Evolutionary conservation across 768 basidiomycete species (phyloP).

Genomic region (Lentinula sp.): DNA sequence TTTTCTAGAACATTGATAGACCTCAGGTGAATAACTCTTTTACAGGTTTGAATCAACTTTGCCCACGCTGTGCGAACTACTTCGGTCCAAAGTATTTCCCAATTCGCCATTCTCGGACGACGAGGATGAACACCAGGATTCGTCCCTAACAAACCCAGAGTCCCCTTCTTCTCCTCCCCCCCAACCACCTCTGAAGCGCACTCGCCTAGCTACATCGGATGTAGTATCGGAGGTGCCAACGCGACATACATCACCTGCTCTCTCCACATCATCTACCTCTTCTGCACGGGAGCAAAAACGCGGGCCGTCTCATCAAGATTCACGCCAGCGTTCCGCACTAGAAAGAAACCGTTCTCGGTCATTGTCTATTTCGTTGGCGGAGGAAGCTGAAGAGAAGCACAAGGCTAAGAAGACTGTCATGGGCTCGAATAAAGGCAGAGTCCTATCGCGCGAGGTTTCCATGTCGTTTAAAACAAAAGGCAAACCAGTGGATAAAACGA

Average conservation of each 20-base stretch:
- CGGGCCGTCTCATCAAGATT: background rate
- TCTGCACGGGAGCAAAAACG: background rate
- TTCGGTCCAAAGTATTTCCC: slow-evolving; percentile 64
- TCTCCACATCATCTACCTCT: slow-evolving; percentile 2
- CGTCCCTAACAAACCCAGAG: background rate
- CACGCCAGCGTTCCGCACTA: slow-evolving; percentile 10
- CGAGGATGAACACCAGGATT: slow-evolving; percentile 13
- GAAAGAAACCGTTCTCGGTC: slow-evolving; percentile 49
- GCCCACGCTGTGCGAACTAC: slow-evolving; percentile 47
- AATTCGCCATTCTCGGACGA: slow-evolving; percentile 54
- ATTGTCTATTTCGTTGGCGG: slow-evolving; percentile 64
- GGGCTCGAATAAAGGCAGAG: slow-evolving; percentile 37
- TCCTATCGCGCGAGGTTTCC: slow-evolving; percentile 66
- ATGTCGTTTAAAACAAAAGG: slow-evolving; percentile 40
- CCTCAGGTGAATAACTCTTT: too few relatives aligned
- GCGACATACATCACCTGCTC: slow-evolving; percentile 9
- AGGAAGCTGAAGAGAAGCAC: slow-evolving; percentile 42
- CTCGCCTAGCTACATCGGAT: background rate
- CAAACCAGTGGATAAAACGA: slow-evolving; percentile 4
- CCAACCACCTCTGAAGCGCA: background rate
- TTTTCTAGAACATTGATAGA: slow-evolving; percentile 1
- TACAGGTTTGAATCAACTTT: slow-evolving; percentile 50
- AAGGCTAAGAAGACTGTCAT: slow-evolving; percentile 25
- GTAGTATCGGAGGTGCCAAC: background rate
- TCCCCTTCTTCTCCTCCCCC: background rate